Conservation (phyloP, 106 monocot genomes). For the Dactylorhiza incarnata region DNA sequence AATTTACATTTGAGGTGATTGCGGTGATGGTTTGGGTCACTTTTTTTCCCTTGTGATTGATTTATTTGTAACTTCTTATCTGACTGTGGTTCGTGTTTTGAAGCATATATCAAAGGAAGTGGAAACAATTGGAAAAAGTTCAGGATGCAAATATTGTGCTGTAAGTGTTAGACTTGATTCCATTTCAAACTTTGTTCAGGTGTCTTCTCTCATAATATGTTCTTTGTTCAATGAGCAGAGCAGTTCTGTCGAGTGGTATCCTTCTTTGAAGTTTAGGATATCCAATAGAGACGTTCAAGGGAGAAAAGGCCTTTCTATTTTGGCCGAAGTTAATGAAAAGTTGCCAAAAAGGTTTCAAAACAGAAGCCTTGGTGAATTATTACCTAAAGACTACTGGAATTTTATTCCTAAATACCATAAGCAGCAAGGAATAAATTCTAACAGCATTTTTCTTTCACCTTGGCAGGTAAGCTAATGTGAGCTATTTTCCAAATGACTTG, state of each 20-base stretch:
- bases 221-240: slow-evolving; percentile 12
- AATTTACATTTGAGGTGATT: background rate
- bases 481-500: background rate
- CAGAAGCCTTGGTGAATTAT: slow-evolving; percentile 24
- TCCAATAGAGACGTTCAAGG: slow-evolving; percentile 24
- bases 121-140: slow-evolving; percentile 12
- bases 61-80: background rate
- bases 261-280: slow-evolving; percentile 49
- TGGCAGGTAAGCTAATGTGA: slow-evolving; percentile 38
- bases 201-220: slow-evolving; percentile 1
- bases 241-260: slow-evolving; percentile 37
- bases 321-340: slow-evolving; percentile 49
- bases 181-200: slow-evolving; percentile 4
- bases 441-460: slow-evolving; percentile 38
- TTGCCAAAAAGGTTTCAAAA: slow-evolving; percentile 34
- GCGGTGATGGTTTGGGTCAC: background rate
- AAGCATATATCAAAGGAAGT: slow-evolving; percentile 16
- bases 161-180: slow-evolving; percentile 36
- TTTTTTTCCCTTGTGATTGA: background rate
- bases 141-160: slow-evolving; percentile 64
- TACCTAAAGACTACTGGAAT: slow-evolving; percentile 66
- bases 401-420: slow-evolving; percentile 34
- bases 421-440: slow-evolving; percentile 7
- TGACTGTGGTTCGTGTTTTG: background rate
- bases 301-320: slow-evolving; percentile 31